Conservation (phyloP, 306 rosid genomes). For the Cucurbita argyrosperma region DNA sequence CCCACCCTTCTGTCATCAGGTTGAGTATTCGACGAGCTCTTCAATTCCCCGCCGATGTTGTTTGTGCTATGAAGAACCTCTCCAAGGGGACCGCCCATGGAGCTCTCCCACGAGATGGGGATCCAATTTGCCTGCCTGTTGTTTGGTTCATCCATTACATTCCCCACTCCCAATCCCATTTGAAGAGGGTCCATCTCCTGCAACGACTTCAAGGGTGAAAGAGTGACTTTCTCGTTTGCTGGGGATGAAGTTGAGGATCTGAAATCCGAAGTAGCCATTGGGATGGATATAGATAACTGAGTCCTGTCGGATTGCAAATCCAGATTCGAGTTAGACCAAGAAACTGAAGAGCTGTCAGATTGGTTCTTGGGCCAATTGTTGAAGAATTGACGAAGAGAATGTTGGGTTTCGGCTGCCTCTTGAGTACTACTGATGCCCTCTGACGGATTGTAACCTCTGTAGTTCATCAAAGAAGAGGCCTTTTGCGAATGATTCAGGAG, state of each 20-base stretch:
- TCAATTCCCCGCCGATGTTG: slow-evolving; percentile 19
- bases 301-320: slow-evolving; percentile 45
- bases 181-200: slow-evolving; percentile 42
- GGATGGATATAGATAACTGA: slow-evolving; percentile 64
- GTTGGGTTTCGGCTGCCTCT: slow-evolving; percentile 6
- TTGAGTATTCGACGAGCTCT: slow-evolving; percentile 56
- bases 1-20: slow-evolving; percentile 68
- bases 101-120: slow-evolving; percentile 68
- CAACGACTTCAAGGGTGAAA: slow-evolving; percentile 55
- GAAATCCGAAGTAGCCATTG: slow-evolving; percentile 35
- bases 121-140: slow-evolving; percentile 50
- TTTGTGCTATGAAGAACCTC: slow-evolving; percentile 62
- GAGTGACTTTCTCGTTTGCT: slow-evolving; percentile 32
- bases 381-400: slow-evolving; percentile 63
- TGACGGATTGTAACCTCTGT: slow-evolving; percentile 15
- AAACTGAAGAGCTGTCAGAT: slow-evolving; percentile 17
- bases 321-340: slow-evolving; percentile 36
- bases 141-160: slow-evolving; percentile 16
- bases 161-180: slow-evolving; percentile 47
- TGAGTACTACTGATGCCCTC: not conserved
- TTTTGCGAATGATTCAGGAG: slow-evolving; percentile 58
- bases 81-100: slow-evolving; percentile 88
- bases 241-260: slow-evolving; percentile 41
- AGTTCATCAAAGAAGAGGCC: slow-evolving; percentile 14
- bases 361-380: slow-evolving; percentile 51